Evolutionary conservation across 2,329 filamentous ascomycete genomes (phyloP), one percentile per base, ranked within the genome.

Genomic region (Cordyceps militaris): DNA sequence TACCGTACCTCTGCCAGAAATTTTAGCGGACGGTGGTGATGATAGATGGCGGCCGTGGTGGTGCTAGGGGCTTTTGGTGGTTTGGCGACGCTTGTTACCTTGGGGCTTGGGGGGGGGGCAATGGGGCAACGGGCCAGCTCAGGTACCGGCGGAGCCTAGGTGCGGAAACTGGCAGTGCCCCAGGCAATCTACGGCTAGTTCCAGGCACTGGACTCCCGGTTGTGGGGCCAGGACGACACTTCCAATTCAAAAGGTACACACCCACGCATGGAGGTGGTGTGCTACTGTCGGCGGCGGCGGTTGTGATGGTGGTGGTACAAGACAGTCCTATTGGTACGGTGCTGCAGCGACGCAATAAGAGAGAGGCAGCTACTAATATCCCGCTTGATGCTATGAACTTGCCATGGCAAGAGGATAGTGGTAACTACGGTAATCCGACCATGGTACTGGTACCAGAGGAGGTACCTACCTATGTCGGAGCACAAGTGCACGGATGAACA

Each of bases 161-260:
- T n/a, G 21, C 38, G 38, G 38, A 21, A 42, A n/a, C 38, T 42
- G 24, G 23, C 44, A 56, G 24, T 21, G 40, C 34, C 34, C 44
- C 32, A 49, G 53, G 21, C 53, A 56, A 42, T 56, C 53, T 49
- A 34, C 43, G 30, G 42, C 34, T 53, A 53, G 38, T 49, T 19
- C 14, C 36, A 34, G 40, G 19, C 28, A 43, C 40, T 51, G 19
- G 32, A 40, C 49, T 40, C 23, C 34, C 6, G 16, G 9, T 3
- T 38, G 52, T 55, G 52, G 52, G 52, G 43, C 42, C n/a, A 21
- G 3, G 26, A n/a, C 32, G 36, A 48, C 50, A 26, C n/a, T n/a
- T n/a, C 38, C 50, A 38, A 23, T 9, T 19, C n/a, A 7, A 30
- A 28, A 4, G 28, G 44, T 42, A 34, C 46, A 34, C 46, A n/a